Evolutionary conservation across 345 rosid genomes (phyloP), one percentile per base, ranked within the genome.

Genomic region (Cardamine chenopodiifolia): DNA sequence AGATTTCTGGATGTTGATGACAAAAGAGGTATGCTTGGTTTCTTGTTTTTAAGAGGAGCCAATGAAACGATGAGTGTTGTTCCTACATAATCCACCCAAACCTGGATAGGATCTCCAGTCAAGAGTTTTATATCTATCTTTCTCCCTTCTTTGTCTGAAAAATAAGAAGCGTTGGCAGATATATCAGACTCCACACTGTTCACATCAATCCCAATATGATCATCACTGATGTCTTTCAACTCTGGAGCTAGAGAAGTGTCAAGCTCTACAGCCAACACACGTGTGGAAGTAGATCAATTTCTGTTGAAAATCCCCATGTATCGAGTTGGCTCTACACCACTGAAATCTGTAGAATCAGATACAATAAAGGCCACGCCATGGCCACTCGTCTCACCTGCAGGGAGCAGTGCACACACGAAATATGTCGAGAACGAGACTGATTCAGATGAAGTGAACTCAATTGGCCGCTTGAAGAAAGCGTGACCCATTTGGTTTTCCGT

Each of bases 151-250:
- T 29, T 23, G 19, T 76, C 73, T 9, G 72, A 82, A 57, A 39
- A 76, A 35, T 87, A 91, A n/a, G 79, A 73, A 10, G 89, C 85
- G 12, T 82, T 19, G 14, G 44, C 68, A 34, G 88, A 55, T 4
- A 0, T 1, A 3, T 13, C 5, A n/a, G 97, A 92, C 31, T 0
- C 17, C 5, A 86, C 62, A 14, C 76, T 66, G 48, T 83, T 85
- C 66, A 87, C 75, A 72, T 90, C 88, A 52, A 90, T 82, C 31
- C 90, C 89, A 7, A 90, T 90, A 74, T 85, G 97, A 32, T 87
- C 87, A 37, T 65, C 83, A 56, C 82, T 25, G 19, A 76, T 79
- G 54, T 88, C 93, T 0, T 50, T 8, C 26, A 86, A 59, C n/a
- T 91, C 91, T 1, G 56, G 49, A 76, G 73, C 85, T 0, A 12